Evolutionary conservation across 352 stramenopile genomes (phyloP).

Genomic region (Peronospora farinosa): DNA sequence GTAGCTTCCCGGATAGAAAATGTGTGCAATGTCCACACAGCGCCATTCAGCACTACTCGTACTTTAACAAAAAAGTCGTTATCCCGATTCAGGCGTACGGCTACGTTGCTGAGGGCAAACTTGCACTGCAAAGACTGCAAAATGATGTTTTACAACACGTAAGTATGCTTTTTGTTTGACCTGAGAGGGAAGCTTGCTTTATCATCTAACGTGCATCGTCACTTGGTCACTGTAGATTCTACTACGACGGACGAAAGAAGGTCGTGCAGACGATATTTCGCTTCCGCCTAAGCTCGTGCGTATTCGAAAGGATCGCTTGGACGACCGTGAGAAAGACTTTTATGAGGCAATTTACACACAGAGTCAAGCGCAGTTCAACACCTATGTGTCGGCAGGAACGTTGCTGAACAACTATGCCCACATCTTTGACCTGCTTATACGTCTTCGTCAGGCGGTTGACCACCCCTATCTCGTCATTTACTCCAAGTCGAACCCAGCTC

Average conservation of each 20-base stretch:
- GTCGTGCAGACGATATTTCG: constrained; percentile 92
- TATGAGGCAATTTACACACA: constrained; percentile 98
- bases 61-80: constrained; percentile 98
- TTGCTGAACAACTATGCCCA: constrained; percentile 99
- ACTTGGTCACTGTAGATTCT: constrained; percentile 74
- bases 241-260: constrained; percentile 96
- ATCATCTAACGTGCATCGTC: constrained; percentile 1
- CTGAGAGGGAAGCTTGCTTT: neutral
- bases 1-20: constrained; percentile 66
- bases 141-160: constrained; percentile 88
- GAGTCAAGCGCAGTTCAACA: constrained; percentile 96
- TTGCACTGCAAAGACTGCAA: constrained; percentile 95
- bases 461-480: constrained; percentile 97
- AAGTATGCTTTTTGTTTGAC: constrained; percentile 23
- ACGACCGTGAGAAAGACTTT: constrained; percentile 95
- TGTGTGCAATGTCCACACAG: constrained; percentile 91
- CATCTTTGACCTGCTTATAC: constrained; percentile 97
- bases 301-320: constrained; percentile 76
- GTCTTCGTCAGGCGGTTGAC: constrained; percentile 96
- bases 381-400: constrained; percentile 95
- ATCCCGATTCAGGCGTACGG: constrained; percentile 97
- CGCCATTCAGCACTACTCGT: constrained; percentile 95
- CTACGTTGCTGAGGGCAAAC: constrained; percentile 88
- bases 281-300: constrained; percentile 85
- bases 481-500: constrained; percentile 79